Base-by-base conservation (phyloP, 2,329 filamentous ascomycete genomes). In the Blastomyces gilchristii region DNA sequence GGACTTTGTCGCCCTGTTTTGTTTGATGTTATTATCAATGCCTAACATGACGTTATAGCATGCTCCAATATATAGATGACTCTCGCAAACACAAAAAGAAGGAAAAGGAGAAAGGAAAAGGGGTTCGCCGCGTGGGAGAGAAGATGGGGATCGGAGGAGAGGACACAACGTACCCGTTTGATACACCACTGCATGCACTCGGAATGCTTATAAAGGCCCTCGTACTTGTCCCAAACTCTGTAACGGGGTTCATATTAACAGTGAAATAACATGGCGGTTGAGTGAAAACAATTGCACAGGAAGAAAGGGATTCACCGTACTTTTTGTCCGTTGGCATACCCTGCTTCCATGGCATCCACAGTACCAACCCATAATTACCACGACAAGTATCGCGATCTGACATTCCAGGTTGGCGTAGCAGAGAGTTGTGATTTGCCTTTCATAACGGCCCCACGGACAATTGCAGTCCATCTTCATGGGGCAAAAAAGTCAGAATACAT, bases 181-280 rank as follows among this genome's bases (percentile, higher is more conserved):
- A 59, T 59, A 28, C 58, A 59, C 58, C 58, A 59, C 5, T 59
- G 58, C 58, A 59, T 59, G 16, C 58, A 59, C n/a, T 59, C 58
- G 31, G 58, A 59, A n/a, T 59, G 58, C 28, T 59, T 59, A 49
- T 59, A 59, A 43, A 49, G 16, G 28, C 58, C 58, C 31, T 59
- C 58, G 58, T 59, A 59, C 22, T 59, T 59, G 34, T 59, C 58
- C 58, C 58, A 59, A 18, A 59, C 58, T 49, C 58, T 59, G 25
- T 12, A 47, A 4, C 22, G 31, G 2, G 34, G 28, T 31, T 59
- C 41, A 49, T 49, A 16, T 59, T 14, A 59, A 49, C 16, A 47
- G 3, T 6, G 11, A 28, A 8, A 43, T 14, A 18, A 58, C 12
- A 37, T 34, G 16, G 18, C 28, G 2, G 0, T 12, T 25, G 6